Evolutionary conservation across 1,284 basidiomycete species (phyloP).

Genomic region (Trichosporon faecale): DNA sequence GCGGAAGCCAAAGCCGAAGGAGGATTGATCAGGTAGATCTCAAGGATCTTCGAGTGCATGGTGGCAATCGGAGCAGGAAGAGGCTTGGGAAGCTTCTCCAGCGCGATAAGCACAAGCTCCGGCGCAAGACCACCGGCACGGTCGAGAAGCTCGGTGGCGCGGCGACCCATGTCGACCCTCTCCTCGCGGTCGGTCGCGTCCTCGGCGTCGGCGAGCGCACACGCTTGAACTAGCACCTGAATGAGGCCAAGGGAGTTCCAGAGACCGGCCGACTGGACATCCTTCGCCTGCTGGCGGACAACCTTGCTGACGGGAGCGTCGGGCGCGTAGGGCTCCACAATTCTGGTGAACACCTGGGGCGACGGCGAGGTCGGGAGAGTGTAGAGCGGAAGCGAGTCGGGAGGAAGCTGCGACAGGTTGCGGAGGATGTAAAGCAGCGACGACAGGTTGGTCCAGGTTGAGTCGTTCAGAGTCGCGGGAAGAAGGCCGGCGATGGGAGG

Average conservation of each 20-base stretch:
- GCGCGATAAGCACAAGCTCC: constrained; percentile 88
- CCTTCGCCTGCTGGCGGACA: constrained; percentile 61
- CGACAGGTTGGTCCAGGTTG: constrained; percentile 75
- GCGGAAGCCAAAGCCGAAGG: constrained; percentile 81
- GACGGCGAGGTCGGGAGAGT: constrained; percentile 73
- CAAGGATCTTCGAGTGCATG: constrained; percentile 78
- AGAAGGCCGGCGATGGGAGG: constrained; percentile 53
- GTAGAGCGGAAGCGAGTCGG: constrained; percentile 87
- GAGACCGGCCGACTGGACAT: constrained; percentile 75
- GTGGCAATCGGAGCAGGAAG: constrained; percentile 85
- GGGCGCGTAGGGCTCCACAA: constrained; percentile 72
- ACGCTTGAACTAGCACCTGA: constrained; percentile 67
- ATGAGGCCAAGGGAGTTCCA: constrained; percentile 95
- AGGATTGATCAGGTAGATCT: constrained; percentile 69
- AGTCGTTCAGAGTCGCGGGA: constrained; percentile 50
- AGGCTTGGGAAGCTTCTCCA: constrained; percentile 80
- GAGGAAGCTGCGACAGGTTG: constrained; percentile 79
- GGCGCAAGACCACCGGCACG: constrained; percentile 79
- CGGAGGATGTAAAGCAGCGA: constrained; percentile 85
- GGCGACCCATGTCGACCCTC: constrained; percentile 64
- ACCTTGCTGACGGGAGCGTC: constrained; percentile 37
- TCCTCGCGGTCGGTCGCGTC: constrained; percentile 61
- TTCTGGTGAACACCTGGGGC: constrained; percentile 74
- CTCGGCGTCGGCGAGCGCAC: constrained; percentile 35
- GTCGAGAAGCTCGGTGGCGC: constrained; percentile 83